A percentile compares a stretch with the other conserved stretches of the same genome.
These are phyloP conservation scores for Eudorina sp. DNA, from an alignment of 139 green algal species.

Conservation along the genomic window DNA sequence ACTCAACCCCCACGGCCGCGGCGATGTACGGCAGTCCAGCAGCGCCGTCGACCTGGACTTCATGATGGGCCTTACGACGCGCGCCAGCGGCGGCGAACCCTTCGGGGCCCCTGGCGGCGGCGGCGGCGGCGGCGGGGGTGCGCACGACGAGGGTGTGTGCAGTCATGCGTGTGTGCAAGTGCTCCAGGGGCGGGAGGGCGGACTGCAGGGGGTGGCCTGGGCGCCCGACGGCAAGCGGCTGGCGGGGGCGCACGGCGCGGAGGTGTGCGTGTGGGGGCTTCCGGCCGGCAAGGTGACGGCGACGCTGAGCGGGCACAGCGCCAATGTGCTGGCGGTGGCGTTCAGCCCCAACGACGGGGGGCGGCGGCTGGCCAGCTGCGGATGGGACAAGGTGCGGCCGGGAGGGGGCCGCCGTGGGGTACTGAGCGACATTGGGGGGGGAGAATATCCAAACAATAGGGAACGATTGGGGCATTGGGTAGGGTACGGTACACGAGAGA, in stretches of 20 bases:
- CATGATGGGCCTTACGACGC: not conserved
- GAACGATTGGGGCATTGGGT: too few species aligned
- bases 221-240: slow-evolving; percentile 13
- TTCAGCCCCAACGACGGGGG: slow-evolving; percentile 6
- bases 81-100: not conserved
- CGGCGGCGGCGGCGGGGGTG: not conserved
- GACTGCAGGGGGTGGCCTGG: slow-evolving; percentile 18
- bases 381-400: slow-evolving; percentile 16
- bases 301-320: slow-evolving; percentile 1
- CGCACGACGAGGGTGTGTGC: not conserved
- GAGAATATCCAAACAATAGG: too few species aligned
- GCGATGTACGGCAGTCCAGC: not conserved
- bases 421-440: too few species aligned
- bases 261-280: not conserved
- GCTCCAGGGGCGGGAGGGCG: not conserved
- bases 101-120: too few species aligned
- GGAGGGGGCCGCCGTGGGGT: not conserved
- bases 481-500: too few species aligned
- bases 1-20: not conserved
- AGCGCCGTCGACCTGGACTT: not conserved
- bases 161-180: not conserved
- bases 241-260: not conserved
- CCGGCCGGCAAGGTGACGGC: not conserved
- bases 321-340: slow-evolving; percentile 25
- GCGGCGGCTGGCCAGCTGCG: slow-evolving; percentile 16